These are phyloP conservation scores for Endotrypanum monterogeii DNA, from an alignment of 208 protist species.

Conservation along the genomic window DNA sequence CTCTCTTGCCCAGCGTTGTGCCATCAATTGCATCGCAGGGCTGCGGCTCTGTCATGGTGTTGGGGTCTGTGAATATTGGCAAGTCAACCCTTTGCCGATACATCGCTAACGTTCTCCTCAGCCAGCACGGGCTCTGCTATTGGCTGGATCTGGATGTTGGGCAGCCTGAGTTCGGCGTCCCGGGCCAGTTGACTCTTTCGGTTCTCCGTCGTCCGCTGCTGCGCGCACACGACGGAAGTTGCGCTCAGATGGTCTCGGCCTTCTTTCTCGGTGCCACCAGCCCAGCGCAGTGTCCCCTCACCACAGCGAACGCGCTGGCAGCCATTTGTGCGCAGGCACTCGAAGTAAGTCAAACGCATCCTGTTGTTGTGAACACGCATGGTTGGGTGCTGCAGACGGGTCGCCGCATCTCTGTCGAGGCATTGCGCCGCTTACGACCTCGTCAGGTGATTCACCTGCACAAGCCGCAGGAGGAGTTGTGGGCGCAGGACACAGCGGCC, in stretches of 20 bases:
- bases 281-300: conserved; percentile 44
- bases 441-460: conserved; percentile 77
- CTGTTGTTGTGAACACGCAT: conserved; percentile 91
- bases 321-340: conserved; percentile 41
- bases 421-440: conserved; percentile 69
- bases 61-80: conserved; percentile 77
- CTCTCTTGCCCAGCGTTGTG: conserved; percentile 59
- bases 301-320: conserved; percentile 50
- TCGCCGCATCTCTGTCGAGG: conserved; percentile 73
- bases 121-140: conserved; percentile 70
- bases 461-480: conserved; percentile 40
- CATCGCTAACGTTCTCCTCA: conserved; percentile 75
- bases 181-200: conserved; percentile 68
- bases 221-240: conserved; percentile 40
- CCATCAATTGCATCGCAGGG: conserved; percentile 38
- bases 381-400: conserved; percentile 89
- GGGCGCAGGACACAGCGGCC: conserved; percentile 39
- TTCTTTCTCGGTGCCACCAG: conserved; percentile 62
- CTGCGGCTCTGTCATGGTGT: conserved; percentile 58
- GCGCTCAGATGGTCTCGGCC: conserved; percentile 39
- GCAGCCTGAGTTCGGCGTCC: conserved; percentile 87
- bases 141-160: conserved; percentile 89
- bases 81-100: conserved; percentile 88
- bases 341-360: conserved; percentile 36
- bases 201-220: conserved; percentile 60